Base-by-base conservation (phyloP, 164 flowering plant genomes). In the Piper betle region DNA sequence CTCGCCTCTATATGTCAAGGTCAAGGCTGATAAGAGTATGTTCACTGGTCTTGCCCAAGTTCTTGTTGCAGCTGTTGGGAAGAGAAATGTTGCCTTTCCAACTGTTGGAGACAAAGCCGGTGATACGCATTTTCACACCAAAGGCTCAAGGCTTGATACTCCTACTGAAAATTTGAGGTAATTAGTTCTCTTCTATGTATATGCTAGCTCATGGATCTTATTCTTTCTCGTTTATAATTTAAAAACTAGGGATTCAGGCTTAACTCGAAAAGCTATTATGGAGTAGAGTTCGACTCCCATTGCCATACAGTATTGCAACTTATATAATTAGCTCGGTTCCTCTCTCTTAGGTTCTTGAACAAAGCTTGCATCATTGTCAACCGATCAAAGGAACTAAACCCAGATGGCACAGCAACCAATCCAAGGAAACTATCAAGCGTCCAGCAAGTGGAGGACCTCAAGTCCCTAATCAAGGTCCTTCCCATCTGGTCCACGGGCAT, bases 101-200 rank as follows among this genome's bases (percentile, higher is more conserved):
- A 60, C 70, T 2, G 41, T 43, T 3, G 15, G 54, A 39, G 61
- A 58, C 9, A 74, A 74, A 50, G 75, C 62, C 5, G 25, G 40
- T 15, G 20, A 58, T 16, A 37, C 57, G 67, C 76, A 75, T 58
- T 65, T 70, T 62, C 78, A 67, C 46, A 15, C n/a, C 37, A 61
- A 71, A 20, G 79, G 62, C 13, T 71, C 78, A 10, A 68, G 59
- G 19, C 59, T 74, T 39, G 40, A 61, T 15, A 57, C 55, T 15
- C 87, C 85, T 15, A 56, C 85, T n/a, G 55, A 69, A 2, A 73
- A 67, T 37, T 57, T 81, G 54, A 79, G 84, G 91, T 82, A 78
- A 6, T 5, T 57, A 6, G 50, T 42, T 42, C 16, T 53, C 16
- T 53, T 7, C 6, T 53, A 53, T 53, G 33, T 25, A 25, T 25